Conservation (phyloP, 495 filamentous ascomycete species). For the Niebla homalea region DNA sequence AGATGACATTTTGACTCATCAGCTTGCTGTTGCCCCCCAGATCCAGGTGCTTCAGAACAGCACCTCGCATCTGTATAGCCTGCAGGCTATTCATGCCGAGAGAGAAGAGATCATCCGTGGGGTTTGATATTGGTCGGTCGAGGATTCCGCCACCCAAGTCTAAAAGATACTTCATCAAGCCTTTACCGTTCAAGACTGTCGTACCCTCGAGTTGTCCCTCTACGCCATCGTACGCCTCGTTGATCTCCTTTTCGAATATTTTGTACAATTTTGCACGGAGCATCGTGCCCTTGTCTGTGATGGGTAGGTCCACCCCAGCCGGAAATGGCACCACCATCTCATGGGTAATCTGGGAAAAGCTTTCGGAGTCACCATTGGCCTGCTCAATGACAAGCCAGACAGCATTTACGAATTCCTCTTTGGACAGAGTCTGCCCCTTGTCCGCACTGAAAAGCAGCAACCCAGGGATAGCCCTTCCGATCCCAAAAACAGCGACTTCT, state of each 20-base stretch:
- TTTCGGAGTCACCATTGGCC: slow-evolving; percentile 36
- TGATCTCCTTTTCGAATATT: slow-evolving; percentile 34
- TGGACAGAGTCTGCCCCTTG: slow-evolving; percentile 19
- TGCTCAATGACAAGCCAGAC: slow-evolving; percentile 36
- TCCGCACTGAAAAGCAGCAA: slow-evolving; percentile 37
- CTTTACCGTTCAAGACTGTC: slow-evolving; percentile 25
- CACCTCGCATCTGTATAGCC: slow-evolving; percentile 41
- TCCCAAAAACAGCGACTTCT: slow-evolving; percentile 48
- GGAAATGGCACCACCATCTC: slow-evolving; percentile 39
- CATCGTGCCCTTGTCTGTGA: slow-evolving; percentile 43
- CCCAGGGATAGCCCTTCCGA: slow-evolving; percentile 35
- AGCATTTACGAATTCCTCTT: slow-evolving; percentile 30
- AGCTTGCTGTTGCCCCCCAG: slow-evolving; percentile 19
- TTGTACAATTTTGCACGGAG: slow-evolving; percentile 41
- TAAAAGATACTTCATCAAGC: slow-evolving; percentile 31
- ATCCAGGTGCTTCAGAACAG: slow-evolving; percentile 34
- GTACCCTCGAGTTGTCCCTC: slow-evolving; percentile 16
- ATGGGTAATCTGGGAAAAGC: slow-evolving; percentile 41
- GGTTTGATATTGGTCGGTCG: slow-evolving; percentile 25
- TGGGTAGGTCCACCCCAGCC: slow-evolving; percentile 29
- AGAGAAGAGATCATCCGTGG: slow-evolving; percentile 38
- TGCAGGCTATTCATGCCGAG: slow-evolving; percentile 49
- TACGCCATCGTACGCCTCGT: slow-evolving; percentile 30
- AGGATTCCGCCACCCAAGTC: slow-evolving; percentile 28
- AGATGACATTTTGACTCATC: slow-evolving; percentile 36